Conservation (phyloP, 2,329 filamentous ascomycete genomes). For the Paecilomyces dactylethromorphus region DNA sequence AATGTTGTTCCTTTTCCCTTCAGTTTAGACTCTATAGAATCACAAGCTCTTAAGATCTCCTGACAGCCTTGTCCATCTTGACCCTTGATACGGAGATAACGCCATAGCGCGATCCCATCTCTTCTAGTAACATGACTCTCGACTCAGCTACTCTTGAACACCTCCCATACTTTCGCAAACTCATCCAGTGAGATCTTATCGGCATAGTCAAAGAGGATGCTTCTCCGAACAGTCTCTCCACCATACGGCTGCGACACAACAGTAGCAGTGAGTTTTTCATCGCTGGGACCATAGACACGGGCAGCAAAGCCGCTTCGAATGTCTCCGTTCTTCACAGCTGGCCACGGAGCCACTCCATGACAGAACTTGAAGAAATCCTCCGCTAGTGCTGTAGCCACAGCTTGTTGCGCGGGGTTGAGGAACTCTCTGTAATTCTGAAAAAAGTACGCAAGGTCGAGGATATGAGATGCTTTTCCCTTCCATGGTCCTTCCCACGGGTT, state of each 20-base stretch:
- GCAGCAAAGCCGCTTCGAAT: conserved; percentile 15
- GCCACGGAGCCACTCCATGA: conserved; percentile 28
- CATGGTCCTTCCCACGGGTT: conserved; percentile 42
- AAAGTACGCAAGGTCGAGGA: conserved; percentile 41
- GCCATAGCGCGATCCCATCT: not conserved
- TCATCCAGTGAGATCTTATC: conserved; percentile 17
- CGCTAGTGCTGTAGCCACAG: conserved; percentile 27
- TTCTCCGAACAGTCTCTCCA: conserved; percentile 15
- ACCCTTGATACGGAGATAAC: not conserved
- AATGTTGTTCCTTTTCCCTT: too few relatives aligned
- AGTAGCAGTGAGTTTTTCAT: conserved; percentile 1
- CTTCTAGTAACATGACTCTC: not conserved
- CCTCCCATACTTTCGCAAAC: conserved; percentile 10
- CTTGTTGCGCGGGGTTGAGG: conserved; percentile 24
- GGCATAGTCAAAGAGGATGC: conserved; percentile 16
- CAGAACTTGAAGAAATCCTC: conserved; percentile 34
- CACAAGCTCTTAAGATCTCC: too few relatives aligned
- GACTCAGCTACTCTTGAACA: conserved; percentile 7
- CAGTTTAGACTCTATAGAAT: too few relatives aligned
- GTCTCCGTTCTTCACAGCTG: conserved; percentile 12
- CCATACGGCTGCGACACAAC: conserved; percentile 12
- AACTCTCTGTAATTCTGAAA: conserved; percentile 42
- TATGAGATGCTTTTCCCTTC: conserved; percentile 36
- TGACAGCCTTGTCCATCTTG: too few relatives aligned
- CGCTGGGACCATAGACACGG: conserved; percentile 20